phyloP scores from a whole-genome alignment of 192 early-diverging fungal genomes.

The Anaeromyces robustus region DNA sequence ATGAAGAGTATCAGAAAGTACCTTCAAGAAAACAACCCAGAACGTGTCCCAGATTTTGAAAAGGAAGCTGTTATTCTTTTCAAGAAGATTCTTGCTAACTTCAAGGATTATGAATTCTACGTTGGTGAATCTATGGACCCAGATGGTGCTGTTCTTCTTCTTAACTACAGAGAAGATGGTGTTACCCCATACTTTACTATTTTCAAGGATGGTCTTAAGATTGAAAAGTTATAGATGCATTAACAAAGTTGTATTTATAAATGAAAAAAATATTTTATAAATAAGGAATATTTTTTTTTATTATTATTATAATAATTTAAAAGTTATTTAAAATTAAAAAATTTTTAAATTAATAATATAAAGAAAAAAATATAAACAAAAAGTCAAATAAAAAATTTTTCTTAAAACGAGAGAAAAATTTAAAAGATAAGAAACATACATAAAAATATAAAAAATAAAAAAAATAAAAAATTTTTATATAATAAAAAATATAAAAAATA shows the following conservation, averaged over 20 bases:
- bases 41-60: constrained; percentile 47
- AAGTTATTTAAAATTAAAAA: background rate
- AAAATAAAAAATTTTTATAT: too few species aligned
- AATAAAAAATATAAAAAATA: too few species aligned
- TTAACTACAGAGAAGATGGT: constrained; percentile 93
- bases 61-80: constrained; percentile 34
- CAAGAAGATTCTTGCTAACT: constrained; percentile 65
- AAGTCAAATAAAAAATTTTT: too few species aligned
- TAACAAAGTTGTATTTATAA: background rate
- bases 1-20: constrained; percentile 64
- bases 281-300: background rate
- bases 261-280: background rate
- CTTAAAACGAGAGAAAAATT: too few species aligned
- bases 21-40: constrained; percentile 37
- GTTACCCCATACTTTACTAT: constrained; percentile 79
- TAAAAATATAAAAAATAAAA: too few species aligned
- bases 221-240: constrained; percentile 42
- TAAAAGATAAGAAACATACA: too few species aligned
- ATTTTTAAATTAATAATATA: background rate
- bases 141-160: constrained; percentile 68
- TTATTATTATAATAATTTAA: background rate
- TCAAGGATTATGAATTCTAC: constrained; percentile 89
- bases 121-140: constrained; percentile 72
- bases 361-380: background rate
- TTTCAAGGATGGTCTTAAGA: constrained; percentile 74